phyloP scores from a whole-genome alignment of 148 eudicot species.

The Rhododendron mucronatum region DNA sequence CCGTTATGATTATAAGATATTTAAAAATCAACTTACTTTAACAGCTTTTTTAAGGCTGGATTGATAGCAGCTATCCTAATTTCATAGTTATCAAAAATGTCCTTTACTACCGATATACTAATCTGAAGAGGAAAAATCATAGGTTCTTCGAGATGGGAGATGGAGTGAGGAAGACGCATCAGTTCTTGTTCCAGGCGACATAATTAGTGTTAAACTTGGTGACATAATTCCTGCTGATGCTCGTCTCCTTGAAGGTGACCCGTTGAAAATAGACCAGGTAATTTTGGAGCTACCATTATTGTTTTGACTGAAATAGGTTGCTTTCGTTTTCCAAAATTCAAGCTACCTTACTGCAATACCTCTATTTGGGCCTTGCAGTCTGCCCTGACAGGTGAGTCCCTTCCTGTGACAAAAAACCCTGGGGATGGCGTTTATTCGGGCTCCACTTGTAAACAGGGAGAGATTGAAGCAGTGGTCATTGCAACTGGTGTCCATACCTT shows the following conservation, averaged over 20 bases:
- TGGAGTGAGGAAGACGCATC: conserved; percentile 35
- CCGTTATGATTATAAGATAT: background rate
- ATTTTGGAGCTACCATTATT: background rate
- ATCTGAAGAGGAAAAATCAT: no score
- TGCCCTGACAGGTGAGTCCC: conserved; percentile 54
- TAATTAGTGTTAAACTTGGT: conserved; percentile 28
- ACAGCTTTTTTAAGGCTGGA: background rate
- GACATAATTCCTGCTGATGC: conserved; percentile 36
- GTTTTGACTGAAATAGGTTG: background rate
- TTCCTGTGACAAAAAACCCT: conserved; percentile 44
- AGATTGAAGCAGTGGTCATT: conserved; percentile 50
- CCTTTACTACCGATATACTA: background rate
- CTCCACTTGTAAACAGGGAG: conserved; percentile 56
- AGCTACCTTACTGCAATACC: background rate
- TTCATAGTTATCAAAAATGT: background rate
- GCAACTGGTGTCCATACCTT: conserved; percentile 55
- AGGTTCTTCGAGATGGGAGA: conserved; percentile 34
- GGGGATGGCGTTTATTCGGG: conserved; percentile 50
- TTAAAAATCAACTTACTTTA: background rate
- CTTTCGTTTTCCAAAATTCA: background rate
- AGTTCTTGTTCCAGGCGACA: conserved; percentile 33
- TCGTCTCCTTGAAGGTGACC: conserved; percentile 34
- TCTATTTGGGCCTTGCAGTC: conserved; percentile 2
- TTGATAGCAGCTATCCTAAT: background rate
- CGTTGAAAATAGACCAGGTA: conserved; percentile 31